These are phyloP conservation scores for Russula virescens DNA, from an alignment of 768 basidiomycete genomes.

Conservation along the genomic window DNA sequence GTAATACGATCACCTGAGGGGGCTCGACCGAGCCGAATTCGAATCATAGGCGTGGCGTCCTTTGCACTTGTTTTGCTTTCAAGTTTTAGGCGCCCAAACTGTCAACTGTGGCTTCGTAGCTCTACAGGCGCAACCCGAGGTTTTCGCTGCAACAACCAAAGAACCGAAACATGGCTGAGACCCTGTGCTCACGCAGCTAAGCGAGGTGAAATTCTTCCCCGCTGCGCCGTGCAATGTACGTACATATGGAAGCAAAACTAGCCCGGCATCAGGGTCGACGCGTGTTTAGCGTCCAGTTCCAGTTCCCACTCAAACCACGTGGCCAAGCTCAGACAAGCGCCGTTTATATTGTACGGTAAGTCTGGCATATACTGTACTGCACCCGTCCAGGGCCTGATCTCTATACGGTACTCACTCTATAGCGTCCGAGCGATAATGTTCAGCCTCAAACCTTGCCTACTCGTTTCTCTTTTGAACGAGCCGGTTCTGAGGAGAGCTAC, in stretches of 20 bases:
- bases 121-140: background rate
- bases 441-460: background rate
- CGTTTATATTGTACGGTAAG: background rate
- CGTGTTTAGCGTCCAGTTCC: constrained; percentile 8
- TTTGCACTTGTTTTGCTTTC: constrained; percentile 11
- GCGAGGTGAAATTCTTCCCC: background rate
- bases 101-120: background rate
- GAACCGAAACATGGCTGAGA: background rate
- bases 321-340: background rate
- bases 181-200: background rate
- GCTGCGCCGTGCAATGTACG: background rate
- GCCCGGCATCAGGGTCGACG: background rate
- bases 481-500: background rate
- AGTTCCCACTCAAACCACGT: constrained; percentile 9
- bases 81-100: background rate
- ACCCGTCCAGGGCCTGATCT: background rate
- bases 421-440: background rate
- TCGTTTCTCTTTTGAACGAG: background rate
- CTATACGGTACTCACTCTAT: background rate
- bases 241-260: background rate
- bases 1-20: constrained; percentile 7
- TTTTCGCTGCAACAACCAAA: background rate
- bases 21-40: constrained; percentile 1
- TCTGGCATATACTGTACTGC: background rate
- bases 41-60: background rate